Evolutionary conservation across 2,329 filamentous ascomycete genomes (phyloP).

Genomic region (Alternaria burnsii): DNA sequence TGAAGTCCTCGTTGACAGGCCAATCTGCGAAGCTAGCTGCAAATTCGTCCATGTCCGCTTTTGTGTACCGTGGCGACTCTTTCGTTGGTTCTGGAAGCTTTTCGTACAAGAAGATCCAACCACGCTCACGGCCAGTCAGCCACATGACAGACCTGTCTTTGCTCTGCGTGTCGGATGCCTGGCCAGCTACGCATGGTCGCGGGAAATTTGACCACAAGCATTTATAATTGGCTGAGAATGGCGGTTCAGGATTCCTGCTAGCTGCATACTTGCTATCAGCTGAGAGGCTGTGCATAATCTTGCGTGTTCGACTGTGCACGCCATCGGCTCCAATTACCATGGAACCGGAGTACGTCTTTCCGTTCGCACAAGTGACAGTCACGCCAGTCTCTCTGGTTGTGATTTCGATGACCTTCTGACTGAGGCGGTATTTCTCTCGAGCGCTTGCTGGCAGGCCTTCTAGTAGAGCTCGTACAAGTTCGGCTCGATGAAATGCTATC

Average conservation of each 20-base stretch:
- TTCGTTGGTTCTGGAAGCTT: not conserved
- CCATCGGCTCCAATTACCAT: slow-evolving; percentile 6
- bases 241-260: slow-evolving; percentile 2
- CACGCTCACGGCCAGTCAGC: slow-evolving; percentile 1
- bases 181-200: not conserved
- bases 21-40: slow-evolving; percentile 4
- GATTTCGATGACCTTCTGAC: slow-evolving; percentile 2
- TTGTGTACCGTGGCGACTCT: slow-evolving; percentile 1
- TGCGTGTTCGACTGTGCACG: slow-evolving; percentile 5
- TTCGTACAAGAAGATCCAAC: slow-evolving; percentile 4
- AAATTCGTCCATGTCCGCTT: slow-evolving; percentile 1
- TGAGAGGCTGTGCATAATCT: slow-evolving; percentile 5
- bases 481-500: not conserved
- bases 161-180: not conserved
- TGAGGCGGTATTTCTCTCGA: not conserved
- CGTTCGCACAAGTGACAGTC: not conserved
- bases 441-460: not conserved
- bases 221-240: not conserved
- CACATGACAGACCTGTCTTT: not conserved
- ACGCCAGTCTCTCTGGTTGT: not conserved
- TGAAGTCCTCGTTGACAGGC: slow-evolving; percentile 4
- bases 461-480: not conserved
- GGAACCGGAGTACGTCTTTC: not conserved
- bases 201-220: slow-evolving; percentile 3
- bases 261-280: not conserved